phyloP scores from a whole-genome alignment of 192 early-diverging fungal species.

The Diversispora eburnea region DNA sequence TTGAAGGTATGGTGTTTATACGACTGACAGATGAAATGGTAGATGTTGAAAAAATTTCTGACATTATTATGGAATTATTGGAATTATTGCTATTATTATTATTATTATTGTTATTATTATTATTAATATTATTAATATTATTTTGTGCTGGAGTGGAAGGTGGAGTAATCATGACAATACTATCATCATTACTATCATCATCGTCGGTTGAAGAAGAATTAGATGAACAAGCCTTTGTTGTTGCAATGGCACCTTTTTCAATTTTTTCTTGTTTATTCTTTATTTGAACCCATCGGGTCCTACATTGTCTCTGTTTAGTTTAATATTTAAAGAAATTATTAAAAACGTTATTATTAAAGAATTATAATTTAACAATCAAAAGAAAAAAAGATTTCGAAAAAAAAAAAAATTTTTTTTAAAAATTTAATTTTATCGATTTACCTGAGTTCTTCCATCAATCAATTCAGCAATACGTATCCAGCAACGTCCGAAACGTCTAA shows the following conservation, averaged over 20 bases:
- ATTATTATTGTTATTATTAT: background rate
- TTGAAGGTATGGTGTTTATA: no score
- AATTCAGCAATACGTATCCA: conserved; percentile 60
- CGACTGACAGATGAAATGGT: no score
- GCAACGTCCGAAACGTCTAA: conserved; percentile 38
- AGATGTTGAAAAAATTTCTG: no score
- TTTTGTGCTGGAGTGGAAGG: conserved; percentile 3
- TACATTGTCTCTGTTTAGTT: conserved; percentile 46
- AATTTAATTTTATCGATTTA: conserved; percentile 17
- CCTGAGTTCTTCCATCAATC: conserved; percentile 55
- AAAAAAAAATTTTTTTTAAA: conserved; percentile 37
- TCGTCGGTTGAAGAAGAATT: background rate
- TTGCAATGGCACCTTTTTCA: conserved; percentile 4
- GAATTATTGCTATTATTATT: background rate
- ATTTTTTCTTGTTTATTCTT: conserved; percentile 40
- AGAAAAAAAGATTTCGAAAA: background rate
- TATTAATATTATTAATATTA: no score
- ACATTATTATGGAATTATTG: no score
- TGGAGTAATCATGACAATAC: background rate
- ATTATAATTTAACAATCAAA: background rate
- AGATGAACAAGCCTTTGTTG: background rate
- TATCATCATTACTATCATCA: background rate
- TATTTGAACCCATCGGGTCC: conserved; percentile 59
- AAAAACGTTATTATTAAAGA: conserved; percentile 18
- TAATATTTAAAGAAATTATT: conserved; percentile 6